A percentile compares a stretch with the other conserved stretches of the same genome.
phyloP scores from a whole-genome alignment of 345 rosid species.

The Adansonia digitata region DNA sequence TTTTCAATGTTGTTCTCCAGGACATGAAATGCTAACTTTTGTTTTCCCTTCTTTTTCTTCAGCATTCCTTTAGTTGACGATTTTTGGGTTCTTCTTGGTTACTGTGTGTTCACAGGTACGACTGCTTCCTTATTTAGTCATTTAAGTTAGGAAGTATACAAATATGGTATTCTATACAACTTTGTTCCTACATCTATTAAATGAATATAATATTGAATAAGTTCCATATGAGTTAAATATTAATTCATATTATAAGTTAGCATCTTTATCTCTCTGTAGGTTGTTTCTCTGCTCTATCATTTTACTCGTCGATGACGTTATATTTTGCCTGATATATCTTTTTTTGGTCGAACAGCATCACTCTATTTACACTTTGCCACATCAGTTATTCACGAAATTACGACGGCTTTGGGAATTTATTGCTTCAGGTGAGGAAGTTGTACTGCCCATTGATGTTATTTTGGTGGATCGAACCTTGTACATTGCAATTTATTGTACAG shows the following conservation, averaged over 20 bases:
- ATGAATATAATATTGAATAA: background rate
- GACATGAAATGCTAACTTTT: background rate
- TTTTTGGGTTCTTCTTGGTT: slow-evolving; percentile 87
- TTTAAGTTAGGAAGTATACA: background rate
- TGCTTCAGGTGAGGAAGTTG: slow-evolving; percentile 82
- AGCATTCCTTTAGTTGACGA: slow-evolving; percentile 91
- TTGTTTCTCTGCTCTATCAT: background rate
- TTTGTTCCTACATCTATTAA: background rate
- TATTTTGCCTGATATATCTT: slow-evolving; percentile 18
- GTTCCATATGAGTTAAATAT: background rate
- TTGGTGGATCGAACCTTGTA: background rate
- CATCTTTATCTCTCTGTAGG: background rate
- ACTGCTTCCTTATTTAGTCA: background rate
- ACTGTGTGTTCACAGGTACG: slow-evolving; percentile 77
- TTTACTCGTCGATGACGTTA: background rate
- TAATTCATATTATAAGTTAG: background rate
- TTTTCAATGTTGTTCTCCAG: background rate
- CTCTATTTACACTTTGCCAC: slow-evolving; percentile 90
- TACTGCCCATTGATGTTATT: background rate
- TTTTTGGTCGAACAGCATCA: slow-evolving; percentile 38
- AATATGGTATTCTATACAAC: background rate
- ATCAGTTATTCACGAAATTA: slow-evolving; percentile 92
- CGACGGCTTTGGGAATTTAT: slow-evolving; percentile 82
- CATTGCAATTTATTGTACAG: background rate
- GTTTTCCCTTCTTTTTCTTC: slow-evolving; percentile 24